These are phyloP conservation scores for Pythium rishiriense DNA, from an alignment of 352 stramenopile genomes.

Conservation along the genomic window DNA sequence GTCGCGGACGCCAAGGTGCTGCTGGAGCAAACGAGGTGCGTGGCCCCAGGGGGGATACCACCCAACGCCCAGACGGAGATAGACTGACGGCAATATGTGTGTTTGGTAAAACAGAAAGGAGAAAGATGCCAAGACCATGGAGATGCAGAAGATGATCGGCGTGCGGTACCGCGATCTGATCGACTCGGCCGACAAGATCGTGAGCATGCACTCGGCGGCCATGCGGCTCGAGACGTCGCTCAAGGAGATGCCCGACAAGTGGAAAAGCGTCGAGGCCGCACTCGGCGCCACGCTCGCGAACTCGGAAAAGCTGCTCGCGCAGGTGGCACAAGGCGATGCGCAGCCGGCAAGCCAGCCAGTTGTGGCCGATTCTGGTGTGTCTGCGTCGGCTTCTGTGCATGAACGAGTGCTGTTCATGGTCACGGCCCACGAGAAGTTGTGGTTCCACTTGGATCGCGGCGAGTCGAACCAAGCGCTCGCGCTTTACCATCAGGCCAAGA, in stretches of 20 bases:
- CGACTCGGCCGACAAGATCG: conserved; percentile 91
- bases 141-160: conserved; percentile 93
- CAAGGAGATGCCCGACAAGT: conserved; percentile 85
- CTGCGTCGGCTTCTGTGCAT: conserved; percentile 9
- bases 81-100: no score
- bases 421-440: conserved; percentile 64
- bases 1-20: conserved; percentile 84
- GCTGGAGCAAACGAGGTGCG: conserved; percentile 71
- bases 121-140: conserved; percentile 85
- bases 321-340: not conserved
- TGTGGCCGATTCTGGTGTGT: not conserved
- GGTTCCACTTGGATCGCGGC: conserved; percentile 64
- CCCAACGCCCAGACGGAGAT: not conserved
- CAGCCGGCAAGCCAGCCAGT: not conserved
- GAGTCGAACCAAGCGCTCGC: conserved; percentile 52
- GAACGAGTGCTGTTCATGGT: conserved; percentile 59
- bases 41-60: conserved; percentile 6
- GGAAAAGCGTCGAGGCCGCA: conserved; percentile 59
- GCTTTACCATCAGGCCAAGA: conserved; percentile 44
- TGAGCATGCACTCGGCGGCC: conserved; percentile 90
- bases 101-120: conserved; percentile 47
- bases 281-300: conserved; percentile 36
- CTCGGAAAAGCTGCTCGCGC: conserved; percentile 15
- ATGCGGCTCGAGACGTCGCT: conserved; percentile 77
- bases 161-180: conserved; percentile 93